Evolutionary conservation across 148 eudicot genomes (phyloP).

Genomic region (Limonium bicolor): DNA sequence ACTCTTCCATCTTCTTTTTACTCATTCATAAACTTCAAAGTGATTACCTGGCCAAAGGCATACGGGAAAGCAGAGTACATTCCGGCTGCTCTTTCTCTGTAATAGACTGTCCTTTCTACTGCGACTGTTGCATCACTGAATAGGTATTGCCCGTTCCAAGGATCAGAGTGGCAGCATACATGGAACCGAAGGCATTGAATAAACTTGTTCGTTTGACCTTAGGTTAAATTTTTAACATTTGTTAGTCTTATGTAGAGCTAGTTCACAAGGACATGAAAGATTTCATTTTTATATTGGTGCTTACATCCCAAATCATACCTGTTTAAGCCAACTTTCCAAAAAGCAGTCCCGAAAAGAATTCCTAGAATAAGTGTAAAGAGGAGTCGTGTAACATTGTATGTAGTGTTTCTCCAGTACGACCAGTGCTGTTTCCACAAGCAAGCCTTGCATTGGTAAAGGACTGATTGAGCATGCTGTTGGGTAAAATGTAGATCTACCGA

Average conservation of each 20-base stretch:
- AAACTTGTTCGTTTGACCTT: constrained; percentile 36
- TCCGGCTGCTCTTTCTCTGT: constrained; percentile 81
- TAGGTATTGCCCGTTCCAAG: constrained; percentile 66
- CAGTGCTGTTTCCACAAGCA: constrained; percentile 76
- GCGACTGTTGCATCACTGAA: constrained; percentile 67
- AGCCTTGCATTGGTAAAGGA: constrained; percentile 46
- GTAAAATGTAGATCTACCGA: constrained; percentile 43
- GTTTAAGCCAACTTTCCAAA: constrained; percentile 57
- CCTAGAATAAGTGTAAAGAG: constrained; percentile 47
- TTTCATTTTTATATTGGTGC: not conserved
- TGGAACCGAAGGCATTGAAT: constrained; percentile 58
- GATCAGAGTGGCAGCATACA: constrained; percentile 60
- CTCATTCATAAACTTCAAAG: no score
- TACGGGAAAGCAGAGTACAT: constrained; percentile 91
- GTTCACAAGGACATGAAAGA: not conserved
- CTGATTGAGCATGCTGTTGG: constrained; percentile 32
- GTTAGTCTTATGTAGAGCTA: not conserved
- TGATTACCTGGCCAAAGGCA: constrained; percentile 66
- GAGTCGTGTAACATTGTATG: constrained; percentile 47
- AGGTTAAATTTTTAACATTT: constrained; percentile 13
- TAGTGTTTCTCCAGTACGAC: constrained; percentile 81
- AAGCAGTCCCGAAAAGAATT: constrained; percentile 42
- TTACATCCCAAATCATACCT: constrained; percentile 28
- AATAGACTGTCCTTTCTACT: constrained; percentile 67
- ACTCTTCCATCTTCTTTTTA: no score